Evolutionary conservation across 371 early-diverging fungal genomes (phyloP).

Genomic region (Mucor plumbeus): DNA sequence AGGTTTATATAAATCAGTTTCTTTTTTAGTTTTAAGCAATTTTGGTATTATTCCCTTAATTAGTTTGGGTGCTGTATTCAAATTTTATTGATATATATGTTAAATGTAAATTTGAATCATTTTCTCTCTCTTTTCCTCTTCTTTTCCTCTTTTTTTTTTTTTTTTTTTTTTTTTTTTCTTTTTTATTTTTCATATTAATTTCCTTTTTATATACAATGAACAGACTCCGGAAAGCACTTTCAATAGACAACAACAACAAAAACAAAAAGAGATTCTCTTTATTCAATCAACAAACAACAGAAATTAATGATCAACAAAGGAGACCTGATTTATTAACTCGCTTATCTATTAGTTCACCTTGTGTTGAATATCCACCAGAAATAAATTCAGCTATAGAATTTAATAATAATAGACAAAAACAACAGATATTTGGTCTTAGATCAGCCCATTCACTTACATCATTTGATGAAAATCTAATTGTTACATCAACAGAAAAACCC

Average conservation of each 20-base stretch:
- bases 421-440: neutral
- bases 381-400: neutral
- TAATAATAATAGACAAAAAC: neutral
- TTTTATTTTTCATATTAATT: neutral
- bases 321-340: neutral
- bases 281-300: neutral
- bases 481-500: neutral
- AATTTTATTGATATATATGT: neutral
- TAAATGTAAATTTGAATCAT: neutral
- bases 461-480: conserved; percentile 1
- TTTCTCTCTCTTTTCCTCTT: conserved; percentile 3
- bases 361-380: neutral
- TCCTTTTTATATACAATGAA: conserved; percentile 8
- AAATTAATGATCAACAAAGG: neutral
- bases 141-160: neutral
- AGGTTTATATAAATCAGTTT: too few species aligned
- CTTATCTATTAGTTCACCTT: neutral
- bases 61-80: conserved; percentile 5
- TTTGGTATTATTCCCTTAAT: conserved; percentile 4
- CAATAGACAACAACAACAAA: neutral
- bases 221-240: conserved; percentile 13
- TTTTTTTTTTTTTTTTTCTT: conserved; percentile 4
- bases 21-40: too few species aligned
- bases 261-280: conserved; percentile 17
- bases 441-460: conserved; percentile 9